Base-by-base conservation (phyloP, 805 yeast species). In the Brettanomyces nanus region DNA sequence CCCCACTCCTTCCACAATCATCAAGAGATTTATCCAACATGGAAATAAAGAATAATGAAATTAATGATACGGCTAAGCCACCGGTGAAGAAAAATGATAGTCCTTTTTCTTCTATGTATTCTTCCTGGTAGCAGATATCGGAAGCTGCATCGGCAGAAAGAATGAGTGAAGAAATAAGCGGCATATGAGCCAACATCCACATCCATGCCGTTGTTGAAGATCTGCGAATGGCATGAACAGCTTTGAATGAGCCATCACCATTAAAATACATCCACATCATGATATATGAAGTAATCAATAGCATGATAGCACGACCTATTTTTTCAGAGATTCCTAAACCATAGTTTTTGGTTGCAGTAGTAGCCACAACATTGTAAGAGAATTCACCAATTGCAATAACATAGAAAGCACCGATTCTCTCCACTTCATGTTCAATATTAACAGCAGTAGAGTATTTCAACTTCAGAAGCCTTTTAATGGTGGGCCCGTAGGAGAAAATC, bases 331-430 rank as follows among this genome's bases (percentile, higher is more conserved):
- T 59, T 0, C 80, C 80, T 2, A 51, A 39, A 1, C 69, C 72
- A 9, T 46, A 38, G 29, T 74, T 62, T 0, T 75, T 71, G n/a
- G 64, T 58, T 0, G 55, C 53, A 2, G 46, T 34, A 11, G 48
- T 46, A 2, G 76, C 71, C 6, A 75, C 80, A 6, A 73, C 59
- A 29, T 67, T 69, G 47, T 69, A 75, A 11, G 77, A 55, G 45
- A 75, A 77, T 45, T 77, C 84, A 26, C 85, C 85, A 44, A 78
- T 65, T 4, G 81, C 82, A 54, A 79, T 77, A 45, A 77, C 68
- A 38, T 65, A 76, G 48, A 78, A 78, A 0, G 77, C 73, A 2
- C 71, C 65, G 47, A 63, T 66, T 39, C 85, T 53, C 48, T 79
- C 85, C 20, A 75, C 79, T 49, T 77, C 82, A 49, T 78, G 84